Percentiles rank a stretch among this genome's conserved stretches.
These are phyloP conservation scores for Erysiphe pulchra DNA, from an alignment of 2,329 filamentous ascomycete species.

Conservation along the genomic window DNA sequence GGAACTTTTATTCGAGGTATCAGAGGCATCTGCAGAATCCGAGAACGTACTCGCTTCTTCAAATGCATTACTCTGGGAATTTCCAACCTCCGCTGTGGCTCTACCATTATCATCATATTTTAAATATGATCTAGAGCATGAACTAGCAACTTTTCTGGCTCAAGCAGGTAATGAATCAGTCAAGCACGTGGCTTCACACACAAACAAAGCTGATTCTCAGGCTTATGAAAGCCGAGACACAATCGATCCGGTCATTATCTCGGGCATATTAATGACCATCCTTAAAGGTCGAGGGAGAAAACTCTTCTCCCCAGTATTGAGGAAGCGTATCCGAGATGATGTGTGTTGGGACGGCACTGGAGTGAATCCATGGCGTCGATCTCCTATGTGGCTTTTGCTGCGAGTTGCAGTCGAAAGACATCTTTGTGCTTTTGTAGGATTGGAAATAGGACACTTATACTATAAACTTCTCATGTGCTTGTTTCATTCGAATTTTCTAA, in stretches of 20 bases:
- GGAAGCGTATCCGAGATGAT: constrained; percentile 38
- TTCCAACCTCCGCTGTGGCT: constrained; percentile 26
- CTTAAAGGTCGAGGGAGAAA: constrained; percentile 26
- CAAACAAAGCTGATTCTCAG: constrained; percentile 22
- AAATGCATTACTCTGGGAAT: constrained; percentile 28
- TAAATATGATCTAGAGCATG: constrained; percentile 19
- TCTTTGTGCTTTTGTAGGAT: constrained; percentile 18
- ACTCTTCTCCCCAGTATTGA: constrained; percentile 16
- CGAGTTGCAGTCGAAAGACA: constrained; percentile 29
- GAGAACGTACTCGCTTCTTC: constrained; percentile 22
- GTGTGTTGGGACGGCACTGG: constrained; percentile 18
- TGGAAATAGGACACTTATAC: constrained; percentile 16
- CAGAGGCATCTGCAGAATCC: constrained; percentile 29
- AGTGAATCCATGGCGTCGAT: constrained; percentile 33
- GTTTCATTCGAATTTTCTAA: constrained; percentile 21
- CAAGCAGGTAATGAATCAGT: constrained; percentile 26
- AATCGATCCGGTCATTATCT: constrained; percentile 27
- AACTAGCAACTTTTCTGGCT: constrained; percentile 25
- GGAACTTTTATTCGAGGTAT: constrained; percentile 26
- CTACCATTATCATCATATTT: constrained; percentile 18
- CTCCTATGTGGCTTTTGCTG: constrained; percentile 33
- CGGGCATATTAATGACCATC: constrained; percentile 31
- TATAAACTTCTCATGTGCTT: constrained; percentile 33
- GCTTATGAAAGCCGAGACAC: constrained; percentile 31
- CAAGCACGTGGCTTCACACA: constrained; percentile 23